These are phyloP conservation scores for Vitis hybrid DNA, from an alignment of 177 flowering plant genomes.

Conservation along the genomic window DNA sequence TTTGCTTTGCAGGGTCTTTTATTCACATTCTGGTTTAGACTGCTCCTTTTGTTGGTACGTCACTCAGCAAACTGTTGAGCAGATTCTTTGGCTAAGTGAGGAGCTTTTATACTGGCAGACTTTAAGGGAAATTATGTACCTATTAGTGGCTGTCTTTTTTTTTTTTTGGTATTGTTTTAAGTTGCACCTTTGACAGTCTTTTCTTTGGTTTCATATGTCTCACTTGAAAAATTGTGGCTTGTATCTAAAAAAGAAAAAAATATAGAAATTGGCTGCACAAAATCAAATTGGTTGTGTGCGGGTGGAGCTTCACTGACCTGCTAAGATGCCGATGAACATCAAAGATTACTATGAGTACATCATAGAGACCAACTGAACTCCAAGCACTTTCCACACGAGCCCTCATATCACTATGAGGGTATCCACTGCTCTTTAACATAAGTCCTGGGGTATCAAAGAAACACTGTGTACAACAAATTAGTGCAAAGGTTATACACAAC, in stretches of 20 bases:
- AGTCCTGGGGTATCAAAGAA: conserved; percentile 98
- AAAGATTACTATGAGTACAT: conserved; percentile 88
- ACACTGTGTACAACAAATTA: conserved; percentile 58
- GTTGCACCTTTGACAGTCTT: no score
- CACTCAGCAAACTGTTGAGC: no score
- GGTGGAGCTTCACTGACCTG: conserved; percentile 39
- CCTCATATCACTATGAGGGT: conserved; percentile 61
- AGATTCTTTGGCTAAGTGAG: no score
- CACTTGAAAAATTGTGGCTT: background rate
- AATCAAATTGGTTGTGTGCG: background rate
- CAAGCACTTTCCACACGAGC: conserved; percentile 84
- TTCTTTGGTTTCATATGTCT: no score
- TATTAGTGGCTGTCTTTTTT: no score
- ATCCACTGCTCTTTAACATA: conserved; percentile 63
- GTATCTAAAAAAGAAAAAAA: background rate
- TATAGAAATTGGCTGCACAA: background rate
- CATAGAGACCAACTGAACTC: conserved; percentile 77
- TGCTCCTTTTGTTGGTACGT: no score
- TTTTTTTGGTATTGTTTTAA: no score
- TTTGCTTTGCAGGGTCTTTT: no score
- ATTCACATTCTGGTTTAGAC: no score
- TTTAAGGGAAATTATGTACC: no score
- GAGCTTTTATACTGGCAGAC: no score
- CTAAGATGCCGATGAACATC: conserved; percentile 92
- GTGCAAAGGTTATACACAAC: background rate